Percentiles rank a stretch among this genome's conserved stretches.
phyloP scores from a whole-genome alignment of 257 asterid species.

The Agastache rugosa region DNA sequence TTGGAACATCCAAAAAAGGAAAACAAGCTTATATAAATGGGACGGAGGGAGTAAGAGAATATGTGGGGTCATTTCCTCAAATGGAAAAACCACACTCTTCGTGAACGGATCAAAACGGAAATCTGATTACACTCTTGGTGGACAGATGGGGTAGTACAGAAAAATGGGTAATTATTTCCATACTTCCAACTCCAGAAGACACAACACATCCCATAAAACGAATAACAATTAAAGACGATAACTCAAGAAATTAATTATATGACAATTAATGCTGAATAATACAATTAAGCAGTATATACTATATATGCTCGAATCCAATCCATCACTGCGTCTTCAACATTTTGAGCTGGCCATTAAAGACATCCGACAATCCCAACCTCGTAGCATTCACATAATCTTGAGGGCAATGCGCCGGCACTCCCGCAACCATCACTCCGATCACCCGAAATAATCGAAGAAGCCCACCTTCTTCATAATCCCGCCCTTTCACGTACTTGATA shows the following conservation, averaged over 20 bases:
- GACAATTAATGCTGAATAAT: no score
- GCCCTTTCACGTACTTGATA: slow-evolving; percentile 38
- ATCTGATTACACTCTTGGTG: no score
- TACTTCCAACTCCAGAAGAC: neutral
- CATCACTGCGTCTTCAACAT: slow-evolving; percentile 30
- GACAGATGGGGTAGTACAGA: no score
- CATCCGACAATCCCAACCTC: slow-evolving; percentile 47
- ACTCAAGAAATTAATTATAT: no score
- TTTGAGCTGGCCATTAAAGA: slow-evolving; percentile 32
- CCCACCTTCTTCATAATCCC: slow-evolving; percentile 47
- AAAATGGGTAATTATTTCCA: neutral
- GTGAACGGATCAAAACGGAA: no score
- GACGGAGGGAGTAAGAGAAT: no score
- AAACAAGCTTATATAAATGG: no score
- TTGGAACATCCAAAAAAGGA: no score
- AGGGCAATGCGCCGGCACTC: slow-evolving; percentile 56
- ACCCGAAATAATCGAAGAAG: slow-evolving; percentile 44
- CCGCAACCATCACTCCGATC: slow-evolving; percentile 50
- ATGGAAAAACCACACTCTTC: no score
- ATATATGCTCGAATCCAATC: neutral
- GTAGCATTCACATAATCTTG: slow-evolving; percentile 60
- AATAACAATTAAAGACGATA: neutral
- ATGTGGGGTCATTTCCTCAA: no score
- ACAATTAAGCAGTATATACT: no score
- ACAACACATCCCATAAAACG: neutral